Evolutionary conservation across 1,139 yeast species (phyloP).

Genomic region (Kurtzmaniella quercitrusa): DNA sequence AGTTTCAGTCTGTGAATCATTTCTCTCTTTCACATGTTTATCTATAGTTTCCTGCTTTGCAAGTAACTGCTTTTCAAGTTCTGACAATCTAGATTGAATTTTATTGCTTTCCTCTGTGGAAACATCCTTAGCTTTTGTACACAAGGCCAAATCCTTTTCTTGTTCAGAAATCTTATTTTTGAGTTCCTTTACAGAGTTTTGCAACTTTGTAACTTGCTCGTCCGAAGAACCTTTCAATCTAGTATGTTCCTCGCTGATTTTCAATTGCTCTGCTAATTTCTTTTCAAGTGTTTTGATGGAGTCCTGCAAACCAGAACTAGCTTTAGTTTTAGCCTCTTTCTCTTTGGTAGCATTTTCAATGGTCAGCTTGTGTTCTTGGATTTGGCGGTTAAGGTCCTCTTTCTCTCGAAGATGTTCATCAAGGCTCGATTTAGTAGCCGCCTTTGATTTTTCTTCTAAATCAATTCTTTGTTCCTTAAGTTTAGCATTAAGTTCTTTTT

Average conservation of each 20-base stretch:
- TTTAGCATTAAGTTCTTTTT: neutral
- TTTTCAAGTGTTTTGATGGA: neutral
- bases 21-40: too few species aligned
- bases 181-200: too few species aligned
- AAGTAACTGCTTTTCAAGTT: too few species aligned
- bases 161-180: too few species aligned
- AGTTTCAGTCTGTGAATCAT: too few species aligned
- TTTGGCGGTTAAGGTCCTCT: neutral
- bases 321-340: neutral
- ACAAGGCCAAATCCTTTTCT: too few species aligned
- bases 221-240: conserved; percentile 17
- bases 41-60: too few species aligned
- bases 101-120: too few species aligned
- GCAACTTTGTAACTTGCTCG: conserved; percentile 3
- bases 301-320: neutral
- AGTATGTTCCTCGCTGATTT: conserved; percentile 9
- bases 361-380: neutral
- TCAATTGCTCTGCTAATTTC: neutral
- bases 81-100: too few species aligned
- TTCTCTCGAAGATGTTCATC: conserved; percentile 6
- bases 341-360: neutral
- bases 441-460: conserved; percentile 3
- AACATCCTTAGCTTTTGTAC: too few species aligned
- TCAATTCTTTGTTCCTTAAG: neutral
- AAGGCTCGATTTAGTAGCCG: neutral